Conservation (phyloP, 495 filamentous ascomycete species). For the Aeminium ludgeri region DNA sequence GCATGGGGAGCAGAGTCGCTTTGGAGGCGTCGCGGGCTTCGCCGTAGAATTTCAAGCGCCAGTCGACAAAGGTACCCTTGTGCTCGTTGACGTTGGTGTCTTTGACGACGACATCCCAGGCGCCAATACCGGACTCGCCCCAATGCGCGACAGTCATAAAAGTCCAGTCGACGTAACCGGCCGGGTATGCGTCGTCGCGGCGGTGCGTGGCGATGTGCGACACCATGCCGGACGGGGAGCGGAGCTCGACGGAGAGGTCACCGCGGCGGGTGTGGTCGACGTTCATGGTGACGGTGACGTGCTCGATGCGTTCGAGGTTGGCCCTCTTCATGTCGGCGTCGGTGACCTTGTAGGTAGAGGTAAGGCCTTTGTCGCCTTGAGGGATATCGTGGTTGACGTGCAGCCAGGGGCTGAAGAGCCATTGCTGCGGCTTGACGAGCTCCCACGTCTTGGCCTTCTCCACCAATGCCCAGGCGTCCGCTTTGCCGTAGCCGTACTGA, state of each 20-base stretch:
- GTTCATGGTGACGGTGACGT: constrained; percentile 97
- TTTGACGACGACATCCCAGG: constrained; percentile 81
- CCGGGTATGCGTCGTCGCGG: constrained; percentile 38
- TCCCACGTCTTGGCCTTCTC: constrained; percentile 74
- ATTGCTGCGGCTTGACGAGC: constrained; percentile 89
- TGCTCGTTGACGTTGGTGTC: constrained; percentile 64
- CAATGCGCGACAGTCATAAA: constrained; percentile 97
- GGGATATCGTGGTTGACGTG: constrained; percentile 76
- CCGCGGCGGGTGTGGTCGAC: constrained; percentile 70
- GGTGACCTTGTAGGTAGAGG: constrained; percentile 63
- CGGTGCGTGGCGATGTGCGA: constrained; percentile 70
- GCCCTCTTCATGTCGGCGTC: constrained; percentile 55
- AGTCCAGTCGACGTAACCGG: constrained; percentile 91
- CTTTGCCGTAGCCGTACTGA: constrained; percentile 85
- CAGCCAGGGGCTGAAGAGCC: constrained; percentile 85
- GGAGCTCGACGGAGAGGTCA: constrained; percentile 82
- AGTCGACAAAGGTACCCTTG: constrained; percentile 68
- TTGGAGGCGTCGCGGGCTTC: constrained; percentile 59
- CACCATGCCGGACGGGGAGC: constrained; percentile 64
- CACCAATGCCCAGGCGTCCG: constrained; percentile 74
- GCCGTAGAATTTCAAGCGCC: constrained; percentile 90
- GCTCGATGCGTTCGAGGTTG: constrained; percentile 74
- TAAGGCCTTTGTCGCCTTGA: constrained; percentile 65
- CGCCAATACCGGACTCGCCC: constrained; percentile 77
- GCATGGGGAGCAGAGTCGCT: constrained; percentile 61